Conservation (phyloP, 306 rosid genomes). For the barrel medic (Medicago truncatula) region DNA sequence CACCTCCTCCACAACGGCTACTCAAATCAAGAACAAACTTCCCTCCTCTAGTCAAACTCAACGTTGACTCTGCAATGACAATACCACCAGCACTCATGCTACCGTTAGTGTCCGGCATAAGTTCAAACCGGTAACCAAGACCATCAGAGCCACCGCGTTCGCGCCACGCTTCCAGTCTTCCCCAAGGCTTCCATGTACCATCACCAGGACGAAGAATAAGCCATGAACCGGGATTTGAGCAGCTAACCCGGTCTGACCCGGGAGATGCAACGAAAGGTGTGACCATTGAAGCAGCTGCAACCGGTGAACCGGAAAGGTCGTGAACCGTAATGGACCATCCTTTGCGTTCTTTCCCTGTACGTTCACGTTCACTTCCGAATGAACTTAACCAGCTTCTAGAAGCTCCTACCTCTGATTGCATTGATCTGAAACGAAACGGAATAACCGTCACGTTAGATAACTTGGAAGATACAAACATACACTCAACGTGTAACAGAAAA, state of each 20-base stretch:
- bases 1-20: constrained; percentile 10
- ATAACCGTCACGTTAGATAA: constrained; percentile 23
- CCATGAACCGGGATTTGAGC: constrained; percentile 81
- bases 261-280: constrained; percentile 77
- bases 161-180: constrained; percentile 79
- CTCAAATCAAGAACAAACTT: constrained; percentile 61
- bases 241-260: constrained; percentile 74
- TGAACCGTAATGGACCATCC: constrained; percentile 81
- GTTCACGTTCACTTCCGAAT: constrained; percentile 78
- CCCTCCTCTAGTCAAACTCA: constrained; percentile 65
- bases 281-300: constrained; percentile 75
- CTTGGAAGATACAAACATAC: not conserved
- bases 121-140: constrained; percentile 67
- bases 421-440: constrained; percentile 53
- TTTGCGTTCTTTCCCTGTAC: constrained; percentile 71
- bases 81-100: constrained; percentile 65
- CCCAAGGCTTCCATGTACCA: constrained; percentile 79
- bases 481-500: constrained; percentile 1
- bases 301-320: constrained; percentile 82
- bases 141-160: constrained; percentile 76
- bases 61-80: constrained; percentile 70
- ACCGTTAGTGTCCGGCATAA: constrained; percentile 64
- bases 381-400: constrained; percentile 68
- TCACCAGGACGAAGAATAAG: constrained; percentile 73
- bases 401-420: constrained; percentile 52